Conservation (phyloP, 2,329 filamentous ascomycete species). For the Fusarium solani-melongenae region DNA sequence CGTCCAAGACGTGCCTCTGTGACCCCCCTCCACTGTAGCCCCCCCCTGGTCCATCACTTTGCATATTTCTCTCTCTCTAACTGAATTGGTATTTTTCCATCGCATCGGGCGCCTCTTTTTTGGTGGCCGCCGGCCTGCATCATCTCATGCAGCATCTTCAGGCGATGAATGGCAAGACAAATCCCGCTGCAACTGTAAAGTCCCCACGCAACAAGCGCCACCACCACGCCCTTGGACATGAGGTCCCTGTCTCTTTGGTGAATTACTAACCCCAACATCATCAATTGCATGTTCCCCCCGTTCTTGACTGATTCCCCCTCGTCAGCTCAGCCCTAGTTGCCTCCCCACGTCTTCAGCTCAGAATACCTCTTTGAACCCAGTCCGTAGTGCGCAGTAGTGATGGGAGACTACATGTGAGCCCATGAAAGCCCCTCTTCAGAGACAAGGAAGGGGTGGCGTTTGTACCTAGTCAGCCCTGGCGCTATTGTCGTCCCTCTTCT, state of each 20-base stretch:
- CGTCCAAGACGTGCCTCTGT: slow-evolving; percentile 1
- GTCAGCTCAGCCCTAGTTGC: background rate
- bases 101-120: slow-evolving; percentile 19
- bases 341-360: background rate
- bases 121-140: background rate
- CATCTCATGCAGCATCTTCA: slow-evolving; percentile 4
- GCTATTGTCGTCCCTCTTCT: background rate
- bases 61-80: background rate
- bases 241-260: background rate
- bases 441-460: background rate
- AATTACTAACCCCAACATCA: background rate
- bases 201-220: background rate
- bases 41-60: background rate
- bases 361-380: background rate
- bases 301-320: background rate
- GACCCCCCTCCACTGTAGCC: background rate
- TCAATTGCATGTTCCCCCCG: background rate
- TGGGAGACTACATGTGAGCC: background rate
- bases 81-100: slow-evolving; percentile 7
- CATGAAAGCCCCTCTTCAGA: background rate
- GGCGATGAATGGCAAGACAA: background rate
- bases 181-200: background rate
- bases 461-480: background rate
- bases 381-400: background rate
- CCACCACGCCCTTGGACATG: background rate